Base-by-base conservation (phyloP, 129 eudicot species). In the Saposhnikovia divaricata region DNA sequence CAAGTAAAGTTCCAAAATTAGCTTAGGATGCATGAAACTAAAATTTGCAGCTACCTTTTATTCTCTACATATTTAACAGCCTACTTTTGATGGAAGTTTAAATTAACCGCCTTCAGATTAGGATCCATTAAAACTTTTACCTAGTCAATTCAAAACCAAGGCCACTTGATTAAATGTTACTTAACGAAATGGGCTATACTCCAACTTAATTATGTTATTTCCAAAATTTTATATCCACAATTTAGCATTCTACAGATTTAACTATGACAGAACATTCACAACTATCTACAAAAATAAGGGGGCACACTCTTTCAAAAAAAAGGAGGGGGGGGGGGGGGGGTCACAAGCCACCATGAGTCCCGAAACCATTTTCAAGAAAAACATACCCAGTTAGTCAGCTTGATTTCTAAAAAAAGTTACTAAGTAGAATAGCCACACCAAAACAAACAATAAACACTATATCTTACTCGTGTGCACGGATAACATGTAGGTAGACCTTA, bases 1-100 rank as follows among this genome's bases (percentile, higher is more conserved):
- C 68, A 57, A 61, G 51, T 61, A n/a, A 57, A 38, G 46, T 55
- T 39, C 72, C 28, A 40, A 10, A 59, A 34, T 37, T 43, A 31
- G 18, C 72, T 39, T 59, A 81, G 18, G 63, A 15, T 57, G 15
- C 15, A 28, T 18, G 47, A 44, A 57, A 74, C 28, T 28, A 6
- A 55, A 57, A 25, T 13, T 73, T 12, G 27, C 59, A 51, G 46
- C 69, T 21, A 68, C 38, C 68, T 69, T 68, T 65, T 12, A 23
- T 73, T 11, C 72, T 23, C 53, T 31, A 23, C 25, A 28, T 27
- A 28, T 28, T 16, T 3, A 11, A 31, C 21, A 31, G 71, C 45
- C 53, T 77, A 78, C 76, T 47, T 66, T 43, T 19, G 4, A 46
- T 7, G 19, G 76, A 81, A 81, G 80, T 71, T 46, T 1, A 28